Conservation (phyloP, 768 basidiomycete species). For the Mycena floridula region DNA sequence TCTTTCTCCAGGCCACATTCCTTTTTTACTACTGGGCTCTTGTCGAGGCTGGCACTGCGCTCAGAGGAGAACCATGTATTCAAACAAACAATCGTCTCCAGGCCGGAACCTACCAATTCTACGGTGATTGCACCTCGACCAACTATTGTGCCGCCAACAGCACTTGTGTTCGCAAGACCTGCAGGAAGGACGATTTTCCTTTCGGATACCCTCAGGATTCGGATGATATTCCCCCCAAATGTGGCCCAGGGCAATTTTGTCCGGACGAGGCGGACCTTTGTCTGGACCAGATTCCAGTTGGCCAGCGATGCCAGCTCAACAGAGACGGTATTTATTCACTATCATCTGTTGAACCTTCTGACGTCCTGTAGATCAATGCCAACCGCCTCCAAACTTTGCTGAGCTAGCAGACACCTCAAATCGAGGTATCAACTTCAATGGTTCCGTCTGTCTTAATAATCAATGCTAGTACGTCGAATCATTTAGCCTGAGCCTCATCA, state of each 20-base stretch:
- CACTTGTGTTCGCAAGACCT: slow-evolving; percentile 59
- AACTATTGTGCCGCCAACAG: slow-evolving; percentile 55
- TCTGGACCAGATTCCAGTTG: slow-evolving; percentile 51
- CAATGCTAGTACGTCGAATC: slow-evolving; percentile 62
- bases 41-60: slow-evolving; percentile 40
- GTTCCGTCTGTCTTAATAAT: slow-evolving; percentile 78
- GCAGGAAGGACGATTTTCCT: slow-evolving; percentile 72
- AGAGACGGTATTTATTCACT: slow-evolving; percentile 56
- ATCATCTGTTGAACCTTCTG: background rate
- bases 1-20: slow-evolving; percentile 55
- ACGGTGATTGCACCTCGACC: slow-evolving; percentile 66
- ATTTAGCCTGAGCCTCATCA: background rate
- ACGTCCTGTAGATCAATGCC: slow-evolving; percentile 61
- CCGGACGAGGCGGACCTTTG: slow-evolving; percentile 79
- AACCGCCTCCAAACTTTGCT: slow-evolving; percentile 56
- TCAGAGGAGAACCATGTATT: slow-evolving; percentile 42
- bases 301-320: slow-evolving; percentile 75
- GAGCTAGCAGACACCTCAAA: slow-evolving; percentile 60
- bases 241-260: slow-evolving; percentile 62
- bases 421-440: slow-evolving; percentile 71
- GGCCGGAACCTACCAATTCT: slow-evolving; percentile 73
- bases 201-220: slow-evolving; percentile 51
- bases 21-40: slow-evolving; percentile 27
- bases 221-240: slow-evolving; percentile 49
- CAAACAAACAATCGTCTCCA: slow-evolving; percentile 60